phyloP scores from a whole-genome alignment of 306 rosid species.

The Vigna unguiculata region DNA sequence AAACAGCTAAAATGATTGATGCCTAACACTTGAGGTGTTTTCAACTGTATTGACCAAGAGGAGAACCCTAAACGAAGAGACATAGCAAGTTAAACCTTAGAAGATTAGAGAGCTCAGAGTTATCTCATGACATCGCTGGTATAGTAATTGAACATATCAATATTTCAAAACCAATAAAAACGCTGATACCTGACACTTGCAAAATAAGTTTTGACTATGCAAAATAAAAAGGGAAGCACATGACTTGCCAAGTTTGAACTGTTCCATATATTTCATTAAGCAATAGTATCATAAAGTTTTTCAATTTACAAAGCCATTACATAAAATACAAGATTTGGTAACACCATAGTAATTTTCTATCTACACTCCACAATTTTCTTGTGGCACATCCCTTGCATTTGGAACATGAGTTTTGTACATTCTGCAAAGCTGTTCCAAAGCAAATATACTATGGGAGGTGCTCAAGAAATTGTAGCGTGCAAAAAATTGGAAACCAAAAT shows the following conservation, averaged over 20 bases:
- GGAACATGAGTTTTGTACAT: too few relatives aligned
- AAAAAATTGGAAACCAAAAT: neutral
- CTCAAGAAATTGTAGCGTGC: too few relatives aligned
- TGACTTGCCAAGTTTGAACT: neutral
- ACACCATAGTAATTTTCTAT: conserved; percentile 14
- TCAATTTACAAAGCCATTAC: neutral
- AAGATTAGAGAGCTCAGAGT: neutral
- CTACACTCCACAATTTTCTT: too few relatives aligned
- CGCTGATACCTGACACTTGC: neutral
- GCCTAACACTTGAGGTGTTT: too few relatives aligned
- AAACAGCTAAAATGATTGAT: too few relatives aligned
- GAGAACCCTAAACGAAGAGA: neutral
- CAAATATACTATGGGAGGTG: too few relatives aligned
- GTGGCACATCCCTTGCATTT: too few relatives aligned
- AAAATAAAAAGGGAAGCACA: neutral
- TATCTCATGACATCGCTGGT: neutral
- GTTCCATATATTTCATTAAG: neutral
- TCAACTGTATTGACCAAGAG: neutral
- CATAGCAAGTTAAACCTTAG: neutral
- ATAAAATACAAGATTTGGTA: conserved; percentile 17
- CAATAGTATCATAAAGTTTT: neutral
- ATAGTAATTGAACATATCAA: neutral
- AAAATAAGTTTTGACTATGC: neutral
- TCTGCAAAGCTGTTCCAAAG: too few relatives aligned
- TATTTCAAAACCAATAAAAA: neutral